These are phyloP conservation scores for Pseudopediastrum boryanum DNA, from an alignment of 139 green algal genomes.

Conservation along the genomic window DNA sequence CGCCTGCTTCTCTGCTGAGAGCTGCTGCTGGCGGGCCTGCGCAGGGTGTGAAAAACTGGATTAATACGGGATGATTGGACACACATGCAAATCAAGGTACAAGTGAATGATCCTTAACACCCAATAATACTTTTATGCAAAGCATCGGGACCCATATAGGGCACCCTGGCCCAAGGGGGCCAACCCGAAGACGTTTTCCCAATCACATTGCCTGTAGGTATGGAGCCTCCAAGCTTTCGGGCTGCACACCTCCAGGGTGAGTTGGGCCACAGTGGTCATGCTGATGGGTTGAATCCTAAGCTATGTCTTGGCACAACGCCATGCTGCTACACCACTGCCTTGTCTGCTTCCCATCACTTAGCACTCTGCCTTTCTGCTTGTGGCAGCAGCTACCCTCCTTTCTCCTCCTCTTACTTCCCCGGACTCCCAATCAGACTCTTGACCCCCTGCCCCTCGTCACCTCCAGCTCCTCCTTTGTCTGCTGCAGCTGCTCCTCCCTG, in stretches of 20 bases:
- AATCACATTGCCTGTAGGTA: too few relatives aligned
- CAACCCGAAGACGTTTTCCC: too few relatives aligned
- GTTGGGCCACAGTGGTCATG: too few relatives aligned
- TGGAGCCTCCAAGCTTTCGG: too few relatives aligned
- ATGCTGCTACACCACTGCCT: not conserved
- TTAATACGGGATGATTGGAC: not conserved
- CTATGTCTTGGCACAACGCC: not conserved
- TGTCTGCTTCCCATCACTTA: not conserved
- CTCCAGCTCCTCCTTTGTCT: not conserved
- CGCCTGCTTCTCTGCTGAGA: not conserved
- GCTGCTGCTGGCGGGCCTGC: not conserved
- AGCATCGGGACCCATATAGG: not conserved
- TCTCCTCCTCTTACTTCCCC: not conserved
- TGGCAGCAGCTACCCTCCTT: not conserved
- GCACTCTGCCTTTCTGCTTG: not conserved
- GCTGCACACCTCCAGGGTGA: too few relatives aligned
- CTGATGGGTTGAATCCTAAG: too few relatives aligned
- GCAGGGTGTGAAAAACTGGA: too few relatives aligned
- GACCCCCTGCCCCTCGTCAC: not conserved
- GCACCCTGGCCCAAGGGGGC: not conserved
- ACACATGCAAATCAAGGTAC: not conserved
- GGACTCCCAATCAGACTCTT: not conserved
- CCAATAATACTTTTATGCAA: not conserved
- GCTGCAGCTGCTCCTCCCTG: constrained; percentile 1
- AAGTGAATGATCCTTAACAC: not conserved